Base-by-base conservation (phyloP, 345 rosid species). In the Psidium guajava region DNA sequence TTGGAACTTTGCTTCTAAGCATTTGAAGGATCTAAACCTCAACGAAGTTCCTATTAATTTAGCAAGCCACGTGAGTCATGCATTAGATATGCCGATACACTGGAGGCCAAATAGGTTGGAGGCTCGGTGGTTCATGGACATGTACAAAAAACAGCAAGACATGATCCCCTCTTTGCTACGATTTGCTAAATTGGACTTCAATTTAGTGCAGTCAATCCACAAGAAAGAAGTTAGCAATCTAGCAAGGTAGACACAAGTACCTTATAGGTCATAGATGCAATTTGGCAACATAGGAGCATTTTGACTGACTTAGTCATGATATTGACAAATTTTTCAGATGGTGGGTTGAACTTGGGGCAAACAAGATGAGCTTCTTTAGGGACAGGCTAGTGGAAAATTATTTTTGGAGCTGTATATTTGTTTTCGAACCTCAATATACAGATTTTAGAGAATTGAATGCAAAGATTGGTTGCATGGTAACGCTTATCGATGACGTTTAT, bases 121-220 rank as follows among this genome's bases (percentile, higher is more conserved):
- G 82, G 91, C 91, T 80, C 85, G 88, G 20, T 85, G 74, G 74
- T 53, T 59, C 55, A 81, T 58, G 42, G 86, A 24, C n/a, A 54
- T 24, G 51, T 69, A n/a, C 84, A 36, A 16, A 88, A 86, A 75
- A 64, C 51, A 7, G 5, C 22, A 20, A 54, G 86, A 11, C 88
- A 88, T 57, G 86, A 86, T 27, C 85, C 88, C 57, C 57, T 36
- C 50, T 52, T 49, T 86, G 53, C 88, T 88, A 51, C 32, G 49
- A 12, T 59, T 88, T 25, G 89, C 89, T 16, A 85, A 88, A 55
- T 83, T 88, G 52, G 89, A 84, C 53, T 84, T n/a, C 86, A 88
- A 88, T 58, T 42, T 84, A 59, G 82, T 88, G 57, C 88, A 86
- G 8, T 59, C 86, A 10, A 27, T 54, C 40, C 64, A 86, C 53